Evolutionary conservation across 2,329 filamentous ascomycete genomes (phyloP).

Genomic region (Rutstroemia sp.): DNA sequence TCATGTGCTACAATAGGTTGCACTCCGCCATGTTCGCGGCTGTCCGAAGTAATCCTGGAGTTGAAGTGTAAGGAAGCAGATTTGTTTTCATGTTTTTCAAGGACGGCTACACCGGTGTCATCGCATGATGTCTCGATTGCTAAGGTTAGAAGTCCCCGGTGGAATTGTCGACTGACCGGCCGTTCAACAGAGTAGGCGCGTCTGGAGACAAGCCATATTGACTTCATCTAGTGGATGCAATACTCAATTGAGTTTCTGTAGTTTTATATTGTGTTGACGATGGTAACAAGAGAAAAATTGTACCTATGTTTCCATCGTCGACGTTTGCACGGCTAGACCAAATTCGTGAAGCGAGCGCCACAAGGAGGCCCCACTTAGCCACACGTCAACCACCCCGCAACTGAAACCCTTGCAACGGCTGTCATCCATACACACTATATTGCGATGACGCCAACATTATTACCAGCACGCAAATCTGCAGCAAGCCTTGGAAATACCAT

Average conservation of each 20-base stretch:
- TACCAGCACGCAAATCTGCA: too few relatives aligned
- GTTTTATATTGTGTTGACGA: neutral
- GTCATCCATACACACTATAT: too few relatives aligned
- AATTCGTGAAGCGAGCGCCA: neutral
- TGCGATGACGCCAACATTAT: too few relatives aligned
- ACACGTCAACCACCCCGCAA: too few relatives aligned
- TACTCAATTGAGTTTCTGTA: too few relatives aligned
- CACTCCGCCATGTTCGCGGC: slow-evolving; percentile 66
- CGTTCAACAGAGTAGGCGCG: slow-evolving; percentile 8
- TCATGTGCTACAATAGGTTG: slow-evolving; percentile 69
- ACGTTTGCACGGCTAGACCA: neutral
- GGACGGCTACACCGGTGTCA: slow-evolving; percentile 82
- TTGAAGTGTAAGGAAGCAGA: slow-evolving; percentile 65
- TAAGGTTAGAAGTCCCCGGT: slow-evolving; percentile 46
- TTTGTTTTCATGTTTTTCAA: slow-evolving; percentile 46
- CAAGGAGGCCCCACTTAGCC: too few relatives aligned
- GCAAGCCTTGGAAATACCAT: too few relatives aligned
- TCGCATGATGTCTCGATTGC: slow-evolving; percentile 86
- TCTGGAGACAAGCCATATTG: slow-evolving; percentile 21
- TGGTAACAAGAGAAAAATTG: too few relatives aligned
- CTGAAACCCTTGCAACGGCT: too few relatives aligned
- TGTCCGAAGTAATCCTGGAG: slow-evolving; percentile 74
- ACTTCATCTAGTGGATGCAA: slow-evolving; percentile 25
- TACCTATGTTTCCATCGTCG: neutral
- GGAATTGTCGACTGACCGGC: neutral